Evolutionary conservation across 139 green algal genomes (phyloP).

Genomic region (Klebsormidium nitens): DNA sequence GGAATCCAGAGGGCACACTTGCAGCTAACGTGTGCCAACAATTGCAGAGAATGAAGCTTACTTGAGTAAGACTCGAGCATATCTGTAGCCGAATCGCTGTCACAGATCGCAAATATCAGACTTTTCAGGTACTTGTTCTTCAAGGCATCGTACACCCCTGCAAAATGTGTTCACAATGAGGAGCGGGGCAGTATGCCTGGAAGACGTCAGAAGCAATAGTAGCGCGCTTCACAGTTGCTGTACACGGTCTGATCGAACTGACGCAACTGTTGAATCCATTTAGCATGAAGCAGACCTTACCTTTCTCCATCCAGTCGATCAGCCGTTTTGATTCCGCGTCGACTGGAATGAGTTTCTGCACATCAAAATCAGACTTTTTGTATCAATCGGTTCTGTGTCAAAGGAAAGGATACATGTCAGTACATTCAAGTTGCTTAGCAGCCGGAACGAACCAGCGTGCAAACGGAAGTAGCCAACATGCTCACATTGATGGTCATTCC

Average conservation of each 20-base stretch:
- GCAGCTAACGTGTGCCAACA: background rate
- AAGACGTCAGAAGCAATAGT: too few relatives aligned
- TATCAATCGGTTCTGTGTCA: too few relatives aligned
- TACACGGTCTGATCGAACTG: too few relatives aligned
- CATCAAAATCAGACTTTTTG: too few relatives aligned
- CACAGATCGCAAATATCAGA: background rate
- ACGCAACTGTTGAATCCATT: too few relatives aligned
- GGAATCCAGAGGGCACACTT: background rate
- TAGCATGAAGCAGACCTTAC: slow-evolving; percentile 2
- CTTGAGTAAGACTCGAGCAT: background rate
- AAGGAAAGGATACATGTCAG: too few relatives aligned
- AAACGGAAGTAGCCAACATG: too few relatives aligned
- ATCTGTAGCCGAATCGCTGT: background rate
- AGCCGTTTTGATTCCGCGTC: slow-evolving; percentile 23
- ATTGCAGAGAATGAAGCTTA: background rate
- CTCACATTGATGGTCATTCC: too few relatives aligned
- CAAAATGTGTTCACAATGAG: background rate
- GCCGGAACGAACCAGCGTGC: too few relatives aligned
- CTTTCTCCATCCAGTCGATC: slow-evolving; percentile 43
- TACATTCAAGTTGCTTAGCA: too few relatives aligned
- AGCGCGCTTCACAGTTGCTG: too few relatives aligned
- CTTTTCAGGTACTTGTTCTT: background rate
- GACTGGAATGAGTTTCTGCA: slow-evolving; percentile 31
- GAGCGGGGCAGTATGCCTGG: too few relatives aligned
- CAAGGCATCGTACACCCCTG: slow-evolving; percentile 1